phyloP scores from a whole-genome alignment of 1,284 basidiomycete species.

The Cutaneotrichosporon arboriforme region DNA sequence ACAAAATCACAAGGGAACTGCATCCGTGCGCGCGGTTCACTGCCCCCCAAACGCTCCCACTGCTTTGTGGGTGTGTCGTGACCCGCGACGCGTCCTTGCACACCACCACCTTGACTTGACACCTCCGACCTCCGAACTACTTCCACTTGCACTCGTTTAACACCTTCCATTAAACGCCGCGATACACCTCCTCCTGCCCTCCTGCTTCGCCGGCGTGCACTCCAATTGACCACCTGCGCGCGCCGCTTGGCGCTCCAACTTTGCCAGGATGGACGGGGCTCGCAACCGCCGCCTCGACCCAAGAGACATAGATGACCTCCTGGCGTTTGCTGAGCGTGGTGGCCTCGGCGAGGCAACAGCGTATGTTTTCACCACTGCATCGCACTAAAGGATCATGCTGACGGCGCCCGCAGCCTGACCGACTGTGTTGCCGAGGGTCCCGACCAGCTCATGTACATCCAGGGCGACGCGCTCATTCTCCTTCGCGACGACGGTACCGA shows the following conservation, averaged over 20 bases:
- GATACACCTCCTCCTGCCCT: too few relatives aligned
- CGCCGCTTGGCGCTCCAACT: too few relatives aligned
- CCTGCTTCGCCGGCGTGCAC: too few relatives aligned
- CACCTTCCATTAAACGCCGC: too few relatives aligned
- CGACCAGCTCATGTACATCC: slow-evolving; percentile 82
- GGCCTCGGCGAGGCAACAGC: slow-evolving; percentile 38
- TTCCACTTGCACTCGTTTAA: too few relatives aligned
- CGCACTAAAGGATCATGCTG: too few relatives aligned
- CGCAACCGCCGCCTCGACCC: slow-evolving; percentile 24
- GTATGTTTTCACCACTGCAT: slow-evolving; percentile 25
- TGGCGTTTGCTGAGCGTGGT: slow-evolving; percentile 32
- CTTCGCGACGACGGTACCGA: slow-evolving; percentile 63
- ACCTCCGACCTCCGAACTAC: background rate
- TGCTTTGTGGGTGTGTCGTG: background rate
- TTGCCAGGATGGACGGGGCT: too few relatives aligned
- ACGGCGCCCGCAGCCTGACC: slow-evolving; percentile 25
- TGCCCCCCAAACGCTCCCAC: background rate
- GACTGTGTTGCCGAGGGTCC: slow-evolving; percentile 72
- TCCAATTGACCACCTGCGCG: too few relatives aligned
- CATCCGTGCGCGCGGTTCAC: background rate
- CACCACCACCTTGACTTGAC: background rate
- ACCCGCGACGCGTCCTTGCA: background rate
- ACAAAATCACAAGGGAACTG: too few relatives aligned
- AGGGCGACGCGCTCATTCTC: slow-evolving; percentile 73
- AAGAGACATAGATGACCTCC: slow-evolving; percentile 37